phyloP scores from a whole-genome alignment of 73 alveolate species.

The Blepharisma japonicum region DNA sequence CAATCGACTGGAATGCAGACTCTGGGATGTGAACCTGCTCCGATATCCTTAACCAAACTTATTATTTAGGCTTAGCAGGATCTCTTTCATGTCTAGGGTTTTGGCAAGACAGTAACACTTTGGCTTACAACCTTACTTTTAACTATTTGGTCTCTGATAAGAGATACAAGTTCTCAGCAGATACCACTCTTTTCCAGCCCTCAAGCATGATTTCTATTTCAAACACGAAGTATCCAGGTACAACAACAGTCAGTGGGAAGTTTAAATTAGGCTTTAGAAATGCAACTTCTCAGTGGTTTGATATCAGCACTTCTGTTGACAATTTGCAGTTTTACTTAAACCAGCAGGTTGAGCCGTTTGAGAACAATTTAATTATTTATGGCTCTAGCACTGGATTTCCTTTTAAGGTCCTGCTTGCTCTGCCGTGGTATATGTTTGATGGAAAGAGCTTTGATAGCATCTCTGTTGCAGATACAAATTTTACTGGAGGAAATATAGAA shows the following conservation, averaged over 20 bases:
- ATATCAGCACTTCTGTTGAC: background rate
- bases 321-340: too few relatives aligned
- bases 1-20: background rate
- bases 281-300: background rate
- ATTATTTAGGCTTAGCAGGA: background rate
- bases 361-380: too few relatives aligned
- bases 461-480: background rate
- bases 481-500: constrained; percentile 1
- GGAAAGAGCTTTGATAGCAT: background rate
- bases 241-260: background rate
- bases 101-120: background rate
- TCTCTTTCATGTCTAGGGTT: background rate
- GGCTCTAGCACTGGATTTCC: too few relatives aligned
- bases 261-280: background rate
- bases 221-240: background rate
- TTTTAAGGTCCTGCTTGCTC: background rate
- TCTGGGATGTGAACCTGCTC: background rate
- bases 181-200: background rate
- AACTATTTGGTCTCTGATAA: background rate
- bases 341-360: too few relatives aligned
- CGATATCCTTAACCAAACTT: background rate
- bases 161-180: background rate
- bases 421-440: too few relatives aligned
- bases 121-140: background rate
- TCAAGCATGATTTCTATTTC: background rate